A percentile compares a stretch with the other conserved stretches of the same genome.
Evolutionary conservation across 2,329 filamentous ascomycete species (phyloP).

Genomic region (Monosporascus sp.): DNA sequence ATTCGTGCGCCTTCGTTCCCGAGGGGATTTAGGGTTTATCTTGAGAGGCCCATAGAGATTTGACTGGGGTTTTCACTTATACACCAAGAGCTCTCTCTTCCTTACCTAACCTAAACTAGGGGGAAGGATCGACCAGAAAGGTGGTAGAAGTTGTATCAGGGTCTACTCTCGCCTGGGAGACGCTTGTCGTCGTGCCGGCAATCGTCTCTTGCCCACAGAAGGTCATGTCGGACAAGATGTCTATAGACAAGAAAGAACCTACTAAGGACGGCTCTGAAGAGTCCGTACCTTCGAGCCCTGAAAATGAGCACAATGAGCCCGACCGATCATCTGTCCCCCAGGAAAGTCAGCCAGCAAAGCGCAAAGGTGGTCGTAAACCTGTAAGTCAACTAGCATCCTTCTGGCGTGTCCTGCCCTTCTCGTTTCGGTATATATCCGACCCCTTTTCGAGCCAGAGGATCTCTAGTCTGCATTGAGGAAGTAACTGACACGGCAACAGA

Average conservation of each 20-base stretch:
- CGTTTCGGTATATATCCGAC: not conserved
- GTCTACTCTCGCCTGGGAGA: slow-evolving; percentile 22
- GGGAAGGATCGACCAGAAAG: not conserved
- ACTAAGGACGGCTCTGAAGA: slow-evolving; percentile 57
- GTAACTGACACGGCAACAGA: slow-evolving; percentile 47
- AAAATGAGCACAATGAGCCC: slow-evolving; percentile 39
- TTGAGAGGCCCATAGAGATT: not conserved
- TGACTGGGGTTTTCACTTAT: not conserved
- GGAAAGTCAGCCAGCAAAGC: slow-evolving; percentile 69
- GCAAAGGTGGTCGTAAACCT: slow-evolving; percentile 95
- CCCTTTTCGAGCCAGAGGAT: not conserved
- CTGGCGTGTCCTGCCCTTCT: slow-evolving; percentile 3
- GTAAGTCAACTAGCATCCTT: slow-evolving; percentile 48
- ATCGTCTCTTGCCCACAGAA: slow-evolving; percentile 27
- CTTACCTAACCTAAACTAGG: not conserved
- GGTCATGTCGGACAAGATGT: slow-evolving; percentile 64
- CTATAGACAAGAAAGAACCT: slow-evolving; percentile 56
- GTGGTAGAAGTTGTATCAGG: not conserved
- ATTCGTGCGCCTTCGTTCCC: slow-evolving; percentile 23
- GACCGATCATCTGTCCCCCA: slow-evolving; percentile 34
- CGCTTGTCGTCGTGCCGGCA: slow-evolving; percentile 38
- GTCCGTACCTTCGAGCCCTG: slow-evolving; percentile 55
- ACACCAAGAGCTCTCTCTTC: not conserved
- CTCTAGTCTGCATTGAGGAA: slow-evolving; percentile 4
- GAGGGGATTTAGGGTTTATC: not conserved